These are phyloP conservation scores for Ogataea glucozyma DNA, from an alignment of 805 yeast species.

Conservation along the genomic window DNA sequence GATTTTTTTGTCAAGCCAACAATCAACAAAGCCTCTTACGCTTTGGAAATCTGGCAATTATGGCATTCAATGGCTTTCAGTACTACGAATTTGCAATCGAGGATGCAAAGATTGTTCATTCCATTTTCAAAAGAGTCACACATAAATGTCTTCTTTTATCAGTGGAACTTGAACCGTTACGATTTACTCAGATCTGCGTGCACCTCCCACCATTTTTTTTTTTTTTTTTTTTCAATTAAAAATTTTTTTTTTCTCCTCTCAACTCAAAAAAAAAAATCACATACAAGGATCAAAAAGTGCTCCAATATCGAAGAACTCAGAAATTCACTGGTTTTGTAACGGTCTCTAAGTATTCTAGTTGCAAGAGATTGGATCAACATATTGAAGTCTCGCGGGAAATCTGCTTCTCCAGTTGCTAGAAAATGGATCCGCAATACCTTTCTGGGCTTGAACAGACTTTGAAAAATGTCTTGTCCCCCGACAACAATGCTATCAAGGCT, in stretches of 20 bases:
- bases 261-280: not conserved
- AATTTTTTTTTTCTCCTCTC: not conserved
- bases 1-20: too few species aligned
- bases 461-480: slow-evolving; percentile 77
- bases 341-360: slow-evolving; percentile 2
- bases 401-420: slow-evolving; percentile 1
- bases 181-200: slow-evolving; percentile 4
- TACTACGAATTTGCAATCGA: too few species aligned
- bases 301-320: not conserved
- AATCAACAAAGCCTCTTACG: too few species aligned
- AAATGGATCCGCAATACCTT: slow-evolving; percentile 72
- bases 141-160: too few species aligned
- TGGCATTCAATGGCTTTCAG: too few species aligned
- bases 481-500: slow-evolving; percentile 73
- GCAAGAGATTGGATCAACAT: not conserved
- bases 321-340: slow-evolving; percentile 1
- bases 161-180: too few species aligned
- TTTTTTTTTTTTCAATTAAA: slow-evolving; percentile 3
- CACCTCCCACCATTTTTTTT: slow-evolving; percentile 3
- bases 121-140: too few species aligned
- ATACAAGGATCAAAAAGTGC: not conserved
- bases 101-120: too few species aligned
- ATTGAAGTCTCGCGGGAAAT: slow-evolving; percentile 2
- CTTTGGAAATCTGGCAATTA: too few species aligned
- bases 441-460: slow-evolving; percentile 76